Conservation (phyloP, 371 early-diverging fungal genomes). For the Capillidium heterosporum region DNA sequence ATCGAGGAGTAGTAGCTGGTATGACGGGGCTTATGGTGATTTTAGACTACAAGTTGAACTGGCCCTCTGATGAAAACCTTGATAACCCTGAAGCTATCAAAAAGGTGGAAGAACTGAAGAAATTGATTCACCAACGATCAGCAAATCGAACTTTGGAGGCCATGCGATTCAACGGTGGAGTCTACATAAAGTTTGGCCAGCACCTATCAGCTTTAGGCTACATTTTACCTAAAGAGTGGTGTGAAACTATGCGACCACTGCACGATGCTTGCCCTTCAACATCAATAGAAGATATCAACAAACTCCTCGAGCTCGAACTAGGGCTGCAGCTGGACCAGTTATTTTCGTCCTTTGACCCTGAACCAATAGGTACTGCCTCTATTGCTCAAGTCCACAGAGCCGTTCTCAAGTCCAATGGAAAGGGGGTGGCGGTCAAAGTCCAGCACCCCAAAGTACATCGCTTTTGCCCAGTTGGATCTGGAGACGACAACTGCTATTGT, state of each 20-base stretch:
- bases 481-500: slow-evolving; percentile 44
- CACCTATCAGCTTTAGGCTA: slow-evolving; percentile 72
- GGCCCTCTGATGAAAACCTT: not conserved
- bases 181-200: slow-evolving; percentile 86
- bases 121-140: slow-evolving; percentile 20
- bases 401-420: slow-evolving; percentile 22
- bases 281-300: slow-evolving; percentile 38
- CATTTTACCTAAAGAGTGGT: slow-evolving; percentile 79
- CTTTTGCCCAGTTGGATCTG: slow-evolving; percentile 62
- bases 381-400: slow-evolving; percentile 74
- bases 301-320: slow-evolving; percentile 46
- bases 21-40: not conserved
- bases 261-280: slow-evolving; percentile 75
- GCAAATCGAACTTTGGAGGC: slow-evolving; percentile 38
- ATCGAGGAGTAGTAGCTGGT: not conserved
- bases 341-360: slow-evolving; percentile 47
- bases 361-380: slow-evolving; percentile 67
- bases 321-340: slow-evolving; percentile 37
- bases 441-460: slow-evolving; percentile 69
- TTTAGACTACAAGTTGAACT: not conserved
- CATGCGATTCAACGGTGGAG: slow-evolving; percentile 51
- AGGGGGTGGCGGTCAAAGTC: slow-evolving; percentile 75
- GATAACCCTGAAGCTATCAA: too few species aligned
- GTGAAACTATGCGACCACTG: slow-evolving; percentile 57
- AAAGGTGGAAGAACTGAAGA: not conserved